Base-by-base conservation (phyloP, 345 rosid genomes). In the Lepidium africanum region DNA sequence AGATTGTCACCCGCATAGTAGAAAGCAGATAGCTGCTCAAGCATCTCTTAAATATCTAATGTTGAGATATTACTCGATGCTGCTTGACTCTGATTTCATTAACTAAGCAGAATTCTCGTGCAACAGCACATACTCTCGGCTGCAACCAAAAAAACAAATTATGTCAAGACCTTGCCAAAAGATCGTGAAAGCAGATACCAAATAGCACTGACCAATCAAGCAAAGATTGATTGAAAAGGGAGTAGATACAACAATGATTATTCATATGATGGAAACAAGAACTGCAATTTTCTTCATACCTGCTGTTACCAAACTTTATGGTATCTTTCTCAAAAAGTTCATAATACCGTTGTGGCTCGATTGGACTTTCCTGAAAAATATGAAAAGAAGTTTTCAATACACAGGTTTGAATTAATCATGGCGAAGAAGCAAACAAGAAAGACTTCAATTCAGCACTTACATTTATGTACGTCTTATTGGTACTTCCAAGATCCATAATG, bases 401-500 rank as follows among this genome's bases (percentile, higher is more conserved):
- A 16, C 43, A 40, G n/a, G 33, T 37, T 65, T 45, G 54, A 23
- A 32, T 36, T 43, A 67, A 58, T 49, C 10, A 42, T 55, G 37
- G 70, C 6, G 56, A 48, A 32, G 59, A 17, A 14, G 55, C 33
- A 59, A 37, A 35, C 10, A n/a, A 36, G 50, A 10, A 19, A 23
- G 21, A 78, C 71, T 23, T 47, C 14, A 38, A 66, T 69, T 69
- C 60, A 54, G 47, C 23, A 63, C 86, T 84, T 78, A 91, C 99
- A 77, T 94, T 94, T 59, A 94, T 79, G 78, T 69, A 85, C 5
- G 99, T 94, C 74, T 89, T 91, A 40, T 94, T 94, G 19, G 97
- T 94, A 79, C 99, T 94, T 69, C 97, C 99, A 55, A 91, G 99
- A 77, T 91, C 99, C 96, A 94, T 89, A 37, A 94, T 6, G 76